A percentile compares a stretch with the other conserved stretches of the same genome.
These are phyloP conservation scores for Centaurea solstitialis DNA, from an alignment of 129 eudicot genomes.

Conservation along the genomic window DNA sequence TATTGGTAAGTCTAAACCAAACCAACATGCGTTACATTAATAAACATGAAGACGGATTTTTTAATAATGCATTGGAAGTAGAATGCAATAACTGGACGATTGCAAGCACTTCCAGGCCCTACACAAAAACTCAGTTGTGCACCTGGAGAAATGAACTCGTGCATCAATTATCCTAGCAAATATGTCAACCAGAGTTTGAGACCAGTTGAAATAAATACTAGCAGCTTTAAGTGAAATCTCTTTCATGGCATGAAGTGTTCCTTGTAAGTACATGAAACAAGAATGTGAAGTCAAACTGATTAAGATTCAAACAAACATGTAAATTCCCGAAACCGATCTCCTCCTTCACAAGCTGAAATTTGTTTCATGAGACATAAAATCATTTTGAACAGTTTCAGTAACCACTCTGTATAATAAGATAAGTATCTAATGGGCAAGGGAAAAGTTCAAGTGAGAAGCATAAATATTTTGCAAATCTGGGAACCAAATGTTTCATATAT, in stretches of 20 bases:
- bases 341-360: background rate
- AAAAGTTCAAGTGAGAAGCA: background rate
- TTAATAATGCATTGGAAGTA: background rate
- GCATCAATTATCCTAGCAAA: background rate
- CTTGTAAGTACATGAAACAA: background rate
- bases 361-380: background rate
- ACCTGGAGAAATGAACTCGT: background rate
- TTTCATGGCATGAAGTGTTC: background rate
- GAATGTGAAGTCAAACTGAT: background rate
- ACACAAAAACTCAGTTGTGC: background rate
- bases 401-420: background rate
- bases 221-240: background rate
- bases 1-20: background rate
- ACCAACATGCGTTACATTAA: background rate
- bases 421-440: background rate
- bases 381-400: background rate
- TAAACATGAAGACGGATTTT: background rate
- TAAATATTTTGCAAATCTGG: background rate
- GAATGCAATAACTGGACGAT: background rate
- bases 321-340: background rate
- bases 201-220: background rate
- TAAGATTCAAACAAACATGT: background rate
- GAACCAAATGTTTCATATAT: background rate
- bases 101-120: background rate
- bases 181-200: background rate